Conservation (phyloP, 2,329 filamentous ascomycete genomes). For the Fulvia fulva region DNA sequence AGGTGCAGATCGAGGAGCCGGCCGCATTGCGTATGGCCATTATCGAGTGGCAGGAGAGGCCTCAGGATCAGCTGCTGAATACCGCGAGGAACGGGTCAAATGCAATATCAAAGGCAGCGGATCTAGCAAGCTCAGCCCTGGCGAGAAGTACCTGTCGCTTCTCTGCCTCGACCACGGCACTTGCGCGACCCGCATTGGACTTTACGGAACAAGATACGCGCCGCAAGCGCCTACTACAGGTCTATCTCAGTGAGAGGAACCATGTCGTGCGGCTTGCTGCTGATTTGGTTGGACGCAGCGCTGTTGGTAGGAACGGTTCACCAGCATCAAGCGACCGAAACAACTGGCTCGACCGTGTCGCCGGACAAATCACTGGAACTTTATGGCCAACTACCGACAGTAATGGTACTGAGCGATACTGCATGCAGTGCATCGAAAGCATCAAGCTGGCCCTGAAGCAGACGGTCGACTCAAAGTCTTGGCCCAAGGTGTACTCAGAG, state of each 20-base stretch:
- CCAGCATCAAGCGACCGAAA: conserved; percentile 5
- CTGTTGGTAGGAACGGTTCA: conserved; percentile 16
- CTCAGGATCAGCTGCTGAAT: conserved; percentile 64
- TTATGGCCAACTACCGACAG: conserved; percentile 13
- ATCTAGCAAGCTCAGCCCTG: conserved; percentile 12
- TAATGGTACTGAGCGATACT: conserved; percentile 15
- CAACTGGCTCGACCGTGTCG: conserved; percentile 25
- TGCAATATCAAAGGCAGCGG: conserved; percentile 2
- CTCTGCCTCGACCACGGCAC: conserved; percentile 7
- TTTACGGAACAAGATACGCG: conserved; percentile 28
- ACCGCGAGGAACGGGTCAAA: conserved; percentile 34
- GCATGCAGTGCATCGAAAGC: conserved; percentile 20
- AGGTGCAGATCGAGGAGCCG: conserved; percentile 73
- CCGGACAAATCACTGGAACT: conserved; percentile 14
- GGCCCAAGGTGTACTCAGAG: conserved; percentile 21
- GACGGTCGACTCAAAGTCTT: conserved; percentile 33
- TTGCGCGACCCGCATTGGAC: conserved; percentile 13
- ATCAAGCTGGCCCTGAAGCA: conserved; percentile 17
- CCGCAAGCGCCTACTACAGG: conserved; percentile 24
- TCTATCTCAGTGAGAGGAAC: conserved; percentile 27
- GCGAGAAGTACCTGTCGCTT: conserved; percentile 18
- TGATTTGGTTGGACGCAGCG: conserved; percentile 20
- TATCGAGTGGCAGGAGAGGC: conserved; percentile 76
- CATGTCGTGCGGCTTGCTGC: conserved; percentile 22
- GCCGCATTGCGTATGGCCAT: conserved; percentile 75